Conservation (phyloP, 345 rosid species). For the Toxicodendron radicans region DNA sequence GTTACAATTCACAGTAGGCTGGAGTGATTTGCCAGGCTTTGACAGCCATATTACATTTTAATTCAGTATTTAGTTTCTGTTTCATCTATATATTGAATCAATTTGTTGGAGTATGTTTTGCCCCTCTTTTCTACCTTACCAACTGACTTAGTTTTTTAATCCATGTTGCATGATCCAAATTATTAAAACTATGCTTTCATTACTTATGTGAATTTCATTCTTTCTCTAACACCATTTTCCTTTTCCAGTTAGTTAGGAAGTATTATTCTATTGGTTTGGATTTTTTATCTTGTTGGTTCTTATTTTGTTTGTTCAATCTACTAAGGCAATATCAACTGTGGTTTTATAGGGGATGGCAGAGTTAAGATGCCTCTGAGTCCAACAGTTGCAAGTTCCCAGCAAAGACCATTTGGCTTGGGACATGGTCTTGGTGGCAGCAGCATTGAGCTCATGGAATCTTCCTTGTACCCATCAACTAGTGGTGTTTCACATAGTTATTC, state of each 20-base stretch:
- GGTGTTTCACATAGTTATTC: slow-evolving; percentile 88
- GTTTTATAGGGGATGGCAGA: slow-evolving; percentile 73
- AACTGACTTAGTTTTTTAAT: background rate
- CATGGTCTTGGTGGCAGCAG: slow-evolving; percentile 62
- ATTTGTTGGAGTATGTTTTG: slow-evolving; percentile 4
- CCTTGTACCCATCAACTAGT: slow-evolving; percentile 69
- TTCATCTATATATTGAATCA: background rate
- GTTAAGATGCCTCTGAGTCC: slow-evolving; percentile 94
- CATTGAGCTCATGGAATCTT: slow-evolving; percentile 74
- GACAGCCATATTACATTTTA: background rate
- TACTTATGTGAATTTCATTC: background rate
- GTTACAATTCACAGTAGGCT: background rate
- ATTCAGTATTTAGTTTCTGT: background rate
- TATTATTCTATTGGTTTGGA: background rate
- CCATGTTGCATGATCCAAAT: slow-evolving; percentile 3
- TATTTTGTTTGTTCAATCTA: slow-evolving; percentile 13
- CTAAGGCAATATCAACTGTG: slow-evolving; percentile 11
- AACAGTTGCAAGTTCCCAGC: slow-evolving; percentile 55
- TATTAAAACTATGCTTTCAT: background rate
- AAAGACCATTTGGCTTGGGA: slow-evolving; percentile 74
- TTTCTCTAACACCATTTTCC: background rate
- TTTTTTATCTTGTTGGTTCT: slow-evolving; percentile 8
- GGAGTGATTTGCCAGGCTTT: background rate
- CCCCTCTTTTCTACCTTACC: background rate
- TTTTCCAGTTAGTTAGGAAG: background rate